A percentile compares a stretch with the other conserved stretches of the same genome.
Conservation (phyloP, 768 basidiomycete species). For the Lactarius tabidus region DNA sequence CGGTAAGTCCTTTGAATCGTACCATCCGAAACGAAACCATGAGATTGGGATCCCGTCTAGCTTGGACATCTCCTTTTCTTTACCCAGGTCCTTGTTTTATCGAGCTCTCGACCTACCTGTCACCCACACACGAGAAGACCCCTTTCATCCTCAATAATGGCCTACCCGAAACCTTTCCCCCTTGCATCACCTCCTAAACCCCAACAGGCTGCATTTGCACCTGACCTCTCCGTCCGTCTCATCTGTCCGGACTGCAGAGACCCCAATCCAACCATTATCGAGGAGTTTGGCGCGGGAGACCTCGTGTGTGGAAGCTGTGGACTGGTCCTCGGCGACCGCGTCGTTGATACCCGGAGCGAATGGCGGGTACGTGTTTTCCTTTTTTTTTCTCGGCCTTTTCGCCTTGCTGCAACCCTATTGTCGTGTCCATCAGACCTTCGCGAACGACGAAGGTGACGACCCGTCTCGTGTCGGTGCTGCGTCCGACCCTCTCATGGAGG, state of each 20-base stretch:
- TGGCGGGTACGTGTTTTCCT: constrained; percentile 80
- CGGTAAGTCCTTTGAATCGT: not conserved
- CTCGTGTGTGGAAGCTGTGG: constrained; percentile 94
- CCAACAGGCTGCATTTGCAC: constrained; percentile 61
- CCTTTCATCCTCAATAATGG: constrained; percentile 14
- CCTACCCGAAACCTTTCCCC: constrained; percentile 59
- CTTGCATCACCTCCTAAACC: constrained; percentile 57
- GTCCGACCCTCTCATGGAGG: constrained; percentile 88
- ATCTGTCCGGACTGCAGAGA: constrained; percentile 96
- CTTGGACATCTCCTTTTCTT: not conserved
- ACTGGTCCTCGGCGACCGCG: constrained; percentile 90
- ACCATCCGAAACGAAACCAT: not conserved
- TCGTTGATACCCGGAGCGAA: constrained; percentile 98
- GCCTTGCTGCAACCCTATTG: constrained; percentile 23
- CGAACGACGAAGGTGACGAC: constrained; percentile 98
- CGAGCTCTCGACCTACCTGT: not conserved
- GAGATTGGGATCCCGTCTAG: not conserved
- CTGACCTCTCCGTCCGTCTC: constrained; percentile 82
- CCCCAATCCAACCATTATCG: constrained; percentile 90
- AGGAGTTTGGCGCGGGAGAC: constrained; percentile 97
- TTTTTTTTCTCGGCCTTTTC: constrained; percentile 15
- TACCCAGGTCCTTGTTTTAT: not conserved
- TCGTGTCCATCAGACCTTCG: constrained; percentile 76
- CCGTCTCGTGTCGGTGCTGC: constrained; percentile 99
- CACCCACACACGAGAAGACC: constrained; percentile 7